Evolutionary conservation across 1,284 basidiomycete species (phyloP).

Genomic region (Cutaneotrichosporon sp.): DNA sequence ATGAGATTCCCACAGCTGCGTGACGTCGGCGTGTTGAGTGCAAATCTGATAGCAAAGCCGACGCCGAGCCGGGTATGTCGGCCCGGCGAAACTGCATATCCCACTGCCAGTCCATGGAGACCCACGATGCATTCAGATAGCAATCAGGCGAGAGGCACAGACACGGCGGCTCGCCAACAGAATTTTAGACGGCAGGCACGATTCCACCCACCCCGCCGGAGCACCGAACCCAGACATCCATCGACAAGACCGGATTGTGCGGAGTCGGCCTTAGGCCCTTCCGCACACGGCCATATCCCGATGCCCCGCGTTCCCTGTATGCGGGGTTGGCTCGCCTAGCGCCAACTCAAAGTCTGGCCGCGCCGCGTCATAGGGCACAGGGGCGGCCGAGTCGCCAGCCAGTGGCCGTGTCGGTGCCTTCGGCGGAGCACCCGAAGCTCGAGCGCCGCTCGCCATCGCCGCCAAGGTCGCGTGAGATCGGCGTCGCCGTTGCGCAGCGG

Average conservation of each 20-base stretch:
- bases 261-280: not conserved
- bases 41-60: not conserved
- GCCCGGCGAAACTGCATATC: not conserved
- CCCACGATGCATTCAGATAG: not conserved
- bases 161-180: not conserved
- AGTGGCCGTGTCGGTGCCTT: not conserved
- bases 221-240: too few relatives aligned
- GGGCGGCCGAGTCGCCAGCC: too few relatives aligned
- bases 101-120: not conserved
- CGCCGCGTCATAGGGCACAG: too few relatives aligned
- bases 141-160: not conserved
- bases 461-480: not conserved
- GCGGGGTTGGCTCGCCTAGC: not conserved
- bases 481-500: not conserved
- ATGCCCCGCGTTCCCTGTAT: not conserved
- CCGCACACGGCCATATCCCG: not conserved
- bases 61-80: not conserved
- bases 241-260: not conserved
- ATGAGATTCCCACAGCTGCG: too few relatives aligned
- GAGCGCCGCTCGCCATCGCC: not conserved
- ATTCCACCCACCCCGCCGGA: not conserved
- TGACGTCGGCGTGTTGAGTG: not conserved
- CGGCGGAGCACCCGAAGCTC: not conserved
- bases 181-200: not conserved
- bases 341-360: not conserved